A percentile compares a stretch with the other conserved stretches of the same genome.
Evolutionary conservation across 179 eudicot genomes (phyloP).

Genomic region (Vitellaria paradoxa): DNA sequence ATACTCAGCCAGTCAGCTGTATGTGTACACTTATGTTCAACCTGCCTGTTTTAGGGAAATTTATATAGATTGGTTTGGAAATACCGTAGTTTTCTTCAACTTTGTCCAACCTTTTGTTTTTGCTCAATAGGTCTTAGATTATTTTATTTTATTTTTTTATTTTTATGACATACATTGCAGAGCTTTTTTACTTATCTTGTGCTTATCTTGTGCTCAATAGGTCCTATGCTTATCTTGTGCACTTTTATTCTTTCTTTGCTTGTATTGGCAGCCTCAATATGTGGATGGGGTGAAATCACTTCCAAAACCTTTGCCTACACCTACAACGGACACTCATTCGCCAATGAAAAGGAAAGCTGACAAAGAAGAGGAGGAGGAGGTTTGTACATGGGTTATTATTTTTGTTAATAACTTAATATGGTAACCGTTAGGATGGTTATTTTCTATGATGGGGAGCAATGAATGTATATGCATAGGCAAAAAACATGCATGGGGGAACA

Average conservation of each 20-base stretch:
- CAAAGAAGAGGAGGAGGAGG: conserved; percentile 47
- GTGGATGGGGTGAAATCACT: conserved; percentile 57
- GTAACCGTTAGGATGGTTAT: background rate
- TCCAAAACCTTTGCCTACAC: conserved; percentile 67
- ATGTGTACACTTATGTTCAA: too few species aligned
- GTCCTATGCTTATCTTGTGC: conserved; percentile 1
- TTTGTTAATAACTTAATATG: background rate
- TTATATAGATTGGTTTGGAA: background rate
- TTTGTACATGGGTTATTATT: conserved; percentile 20
- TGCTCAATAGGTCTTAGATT: background rate
- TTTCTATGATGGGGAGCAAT: background rate
- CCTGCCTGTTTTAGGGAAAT: too few species aligned
- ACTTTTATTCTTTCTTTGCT: background rate
- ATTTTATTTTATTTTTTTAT: background rate
- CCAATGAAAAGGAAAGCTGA: conserved; percentile 37
- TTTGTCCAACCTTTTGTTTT: background rate
- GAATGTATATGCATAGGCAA: background rate
- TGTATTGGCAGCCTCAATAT: conserved; percentile 49
- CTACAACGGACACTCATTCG: conserved; percentile 36
- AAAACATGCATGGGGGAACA: background rate
- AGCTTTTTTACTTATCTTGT: background rate
- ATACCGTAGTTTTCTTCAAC: background rate
- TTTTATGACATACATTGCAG: background rate
- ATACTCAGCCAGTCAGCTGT: too few species aligned
- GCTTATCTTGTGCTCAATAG: background rate